Conservation (phyloP, 2,329 filamentous ascomycete species). For the Diaporthe ampelina region DNA sequence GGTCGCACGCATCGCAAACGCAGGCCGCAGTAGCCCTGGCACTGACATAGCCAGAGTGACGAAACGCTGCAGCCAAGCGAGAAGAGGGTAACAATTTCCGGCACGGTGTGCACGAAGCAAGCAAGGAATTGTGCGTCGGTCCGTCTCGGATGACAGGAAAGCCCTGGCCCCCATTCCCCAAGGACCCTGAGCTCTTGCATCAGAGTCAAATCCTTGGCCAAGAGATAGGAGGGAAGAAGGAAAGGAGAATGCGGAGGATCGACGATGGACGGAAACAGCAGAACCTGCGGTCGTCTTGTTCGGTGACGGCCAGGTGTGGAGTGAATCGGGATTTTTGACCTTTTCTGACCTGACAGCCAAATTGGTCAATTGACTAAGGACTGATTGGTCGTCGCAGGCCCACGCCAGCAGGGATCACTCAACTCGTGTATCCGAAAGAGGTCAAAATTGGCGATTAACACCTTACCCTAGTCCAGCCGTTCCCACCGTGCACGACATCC, state of each 20-base stretch:
- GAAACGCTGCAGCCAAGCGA: conserved; percentile 24
- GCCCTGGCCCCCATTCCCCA: conserved; percentile 14
- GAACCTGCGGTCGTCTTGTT: conserved; percentile 25
- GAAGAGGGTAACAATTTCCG: conserved; percentile 28
- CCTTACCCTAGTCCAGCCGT: background rate
- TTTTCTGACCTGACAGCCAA: background rate
- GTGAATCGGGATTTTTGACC: conserved; percentile 37
- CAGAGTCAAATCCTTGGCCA: conserved; percentile 12
- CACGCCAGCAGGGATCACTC: conserved; percentile 14
- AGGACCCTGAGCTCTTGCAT: conserved; percentile 32
- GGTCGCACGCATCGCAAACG: conserved; percentile 1
- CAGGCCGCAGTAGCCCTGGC: conserved; percentile 26
- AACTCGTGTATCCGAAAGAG: background rate
- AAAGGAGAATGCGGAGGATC: conserved; percentile 36
- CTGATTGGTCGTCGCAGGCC: background rate
- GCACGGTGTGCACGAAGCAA: conserved; percentile 15
- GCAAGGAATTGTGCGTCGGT: conserved; percentile 27
- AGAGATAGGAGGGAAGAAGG: conserved; percentile 22
- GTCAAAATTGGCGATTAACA: conserved; percentile 37
- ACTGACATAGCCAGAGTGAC: conserved; percentile 18
- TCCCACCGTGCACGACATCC: conserved; percentile 25
- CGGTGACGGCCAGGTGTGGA: conserved; percentile 33
- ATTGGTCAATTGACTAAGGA: conserved; percentile 16
- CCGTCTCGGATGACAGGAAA: conserved; percentile 32
- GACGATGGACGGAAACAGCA: conserved; percentile 28